phyloP scores from a whole-genome alignment of 2,329 filamentous ascomycete species.

The Pseudogymnoascus sp. region DNA sequence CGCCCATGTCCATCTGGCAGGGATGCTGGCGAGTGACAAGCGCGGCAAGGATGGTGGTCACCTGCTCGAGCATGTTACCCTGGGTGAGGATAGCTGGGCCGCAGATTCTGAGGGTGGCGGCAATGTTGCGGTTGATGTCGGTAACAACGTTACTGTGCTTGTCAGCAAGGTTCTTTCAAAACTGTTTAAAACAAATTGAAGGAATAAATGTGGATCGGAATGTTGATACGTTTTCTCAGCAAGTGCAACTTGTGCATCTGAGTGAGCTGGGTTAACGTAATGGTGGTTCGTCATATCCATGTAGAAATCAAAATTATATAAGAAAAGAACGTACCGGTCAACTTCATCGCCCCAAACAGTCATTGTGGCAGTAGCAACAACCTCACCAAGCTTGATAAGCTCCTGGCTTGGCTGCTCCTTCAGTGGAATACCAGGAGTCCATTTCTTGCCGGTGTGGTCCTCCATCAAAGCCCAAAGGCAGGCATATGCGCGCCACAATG shows the following conservation, averaged over 20 bases:
- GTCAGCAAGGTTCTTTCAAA: constrained; percentile 35
- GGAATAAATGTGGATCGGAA: constrained; percentile 33
- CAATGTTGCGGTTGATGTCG: constrained; percentile 89
- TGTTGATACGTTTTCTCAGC: constrained; percentile 74
- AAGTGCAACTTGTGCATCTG: constrained; percentile 78
- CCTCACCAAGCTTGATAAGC: constrained; percentile 75
- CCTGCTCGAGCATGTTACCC: constrained; percentile 64
- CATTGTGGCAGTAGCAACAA: constrained; percentile 77
- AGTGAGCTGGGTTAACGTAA: constrained; percentile 99
- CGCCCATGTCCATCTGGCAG: constrained; percentile 84
- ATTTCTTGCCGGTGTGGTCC: constrained; percentile 70
- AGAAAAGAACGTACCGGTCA: constrained; percentile 68
- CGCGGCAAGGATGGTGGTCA: constrained; percentile 65
- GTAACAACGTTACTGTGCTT: constrained; percentile 69
- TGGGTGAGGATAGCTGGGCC: constrained; percentile 78
- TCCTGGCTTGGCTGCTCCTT: constrained; percentile 72
- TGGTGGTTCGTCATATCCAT: constrained; percentile 69
- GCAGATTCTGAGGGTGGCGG: constrained; percentile 82
- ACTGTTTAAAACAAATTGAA: constrained; percentile 13
- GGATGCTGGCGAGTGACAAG: constrained; percentile 87
- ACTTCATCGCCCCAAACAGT: constrained; percentile 82
- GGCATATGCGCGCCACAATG: constrained; percentile 87
- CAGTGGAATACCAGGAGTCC: constrained; percentile 79
- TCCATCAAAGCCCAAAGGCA: constrained; percentile 85
- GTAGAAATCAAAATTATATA: constrained; percentile 18